phyloP scores from a whole-genome alignment of 2,329 filamentous ascomycete genomes.

The Aspergillus sp. region DNA sequence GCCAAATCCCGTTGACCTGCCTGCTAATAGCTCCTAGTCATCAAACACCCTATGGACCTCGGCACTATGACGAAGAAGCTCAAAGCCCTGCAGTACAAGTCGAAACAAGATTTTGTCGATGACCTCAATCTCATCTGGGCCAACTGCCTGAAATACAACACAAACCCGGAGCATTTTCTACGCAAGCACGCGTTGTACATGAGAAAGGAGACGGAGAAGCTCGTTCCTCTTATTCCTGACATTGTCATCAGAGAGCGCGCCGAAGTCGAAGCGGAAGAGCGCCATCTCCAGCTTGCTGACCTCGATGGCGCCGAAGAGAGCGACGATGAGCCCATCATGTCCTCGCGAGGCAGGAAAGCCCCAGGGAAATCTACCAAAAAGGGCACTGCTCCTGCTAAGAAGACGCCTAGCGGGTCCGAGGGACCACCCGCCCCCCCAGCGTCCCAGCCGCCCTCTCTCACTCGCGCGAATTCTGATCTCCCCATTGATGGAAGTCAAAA shows the following conservation, averaged over 20 bases:
- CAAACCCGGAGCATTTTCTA: constrained; percentile 74
- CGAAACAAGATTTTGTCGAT: constrained; percentile 86
- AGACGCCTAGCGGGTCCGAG: constrained; percentile 67
- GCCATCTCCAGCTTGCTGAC: constrained; percentile 73
- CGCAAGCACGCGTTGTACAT: constrained; percentile 91
- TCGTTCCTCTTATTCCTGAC: constrained; percentile 90
- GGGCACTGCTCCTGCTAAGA: constrained; percentile 54
- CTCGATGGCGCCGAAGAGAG: constrained; percentile 81
- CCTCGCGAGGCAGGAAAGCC: constrained; percentile 82
- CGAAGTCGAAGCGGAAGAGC: constrained; percentile 79
- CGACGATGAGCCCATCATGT: constrained; percentile 97
- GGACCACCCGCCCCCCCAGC: constrained; percentile 50
- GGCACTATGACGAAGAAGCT: constrained; percentile 98
- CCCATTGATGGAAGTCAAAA: constrained; percentile 66
- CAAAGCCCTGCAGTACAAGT: constrained; percentile 67
- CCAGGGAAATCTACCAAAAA: constrained; percentile 67
- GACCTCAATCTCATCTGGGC: constrained; percentile 95
- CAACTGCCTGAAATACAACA: constrained; percentile 93
- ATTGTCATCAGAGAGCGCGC: constrained; percentile 82
- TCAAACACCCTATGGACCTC: constrained; percentile 96
- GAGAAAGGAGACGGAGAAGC: constrained; percentile 94
- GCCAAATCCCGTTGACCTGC: background rate
- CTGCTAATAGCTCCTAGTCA: constrained; percentile 45
- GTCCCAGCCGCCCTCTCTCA: constrained; percentile 40
- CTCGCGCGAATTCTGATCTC: constrained; percentile 63